A percentile compares a stretch with the other conserved stretches of the same genome.
Evolutionary conservation across 2,329 filamentous ascomycete genomes (phyloP).

Genomic region (Ilyonectria sp.): DNA sequence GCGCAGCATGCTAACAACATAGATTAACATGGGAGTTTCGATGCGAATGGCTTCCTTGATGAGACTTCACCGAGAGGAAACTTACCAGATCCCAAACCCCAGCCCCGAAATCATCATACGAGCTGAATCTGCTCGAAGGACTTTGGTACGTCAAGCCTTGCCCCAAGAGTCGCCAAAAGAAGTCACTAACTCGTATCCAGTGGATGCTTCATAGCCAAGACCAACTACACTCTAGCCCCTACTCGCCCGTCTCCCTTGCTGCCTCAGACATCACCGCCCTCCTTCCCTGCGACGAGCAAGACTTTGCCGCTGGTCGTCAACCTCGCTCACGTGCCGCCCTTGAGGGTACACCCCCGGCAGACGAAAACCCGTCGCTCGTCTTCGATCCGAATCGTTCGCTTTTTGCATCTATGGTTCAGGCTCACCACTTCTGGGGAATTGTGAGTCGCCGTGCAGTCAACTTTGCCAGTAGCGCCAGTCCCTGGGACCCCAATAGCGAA

Average conservation of each 20-base stretch:
- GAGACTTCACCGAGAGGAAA: conserved; percentile 70
- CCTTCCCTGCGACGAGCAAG: conserved; percentile 66
- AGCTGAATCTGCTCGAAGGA: conserved; percentile 70
- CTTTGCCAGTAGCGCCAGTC: conserved; percentile 59
- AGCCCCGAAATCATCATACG: conserved; percentile 62
- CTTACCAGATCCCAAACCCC: conserved; percentile 61
- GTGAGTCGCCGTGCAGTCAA: conserved; percentile 65
- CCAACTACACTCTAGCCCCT: conserved; percentile 68
- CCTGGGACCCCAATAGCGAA: conserved; percentile 65
- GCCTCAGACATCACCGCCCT: conserved; percentile 69
- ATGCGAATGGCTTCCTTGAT: conserved; percentile 70
- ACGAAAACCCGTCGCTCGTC: conserved; percentile 61
- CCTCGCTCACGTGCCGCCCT: conserved; percentile 67
- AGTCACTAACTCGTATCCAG: conserved; percentile 49
- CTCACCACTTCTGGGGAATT: conserved; percentile 68
- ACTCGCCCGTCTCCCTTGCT: conserved; percentile 65
- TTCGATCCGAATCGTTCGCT: conserved; percentile 63
- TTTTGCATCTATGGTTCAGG: conserved; percentile 70
- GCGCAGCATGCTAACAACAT: conserved; percentile 16
- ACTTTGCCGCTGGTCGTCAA: conserved; percentile 64
- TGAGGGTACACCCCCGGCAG: conserved; percentile 66
- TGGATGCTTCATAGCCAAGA: conserved; percentile 75
- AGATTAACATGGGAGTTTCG: conserved; percentile 71
- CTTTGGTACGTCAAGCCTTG: conserved; percentile 61
- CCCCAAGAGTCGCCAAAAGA: not conserved